Evolutionary conservation across 2,329 filamentous ascomycete species (phyloP), one percentile per base, ranked within the genome.

Genomic region (Microcyclospora tardicrescens): DNA sequence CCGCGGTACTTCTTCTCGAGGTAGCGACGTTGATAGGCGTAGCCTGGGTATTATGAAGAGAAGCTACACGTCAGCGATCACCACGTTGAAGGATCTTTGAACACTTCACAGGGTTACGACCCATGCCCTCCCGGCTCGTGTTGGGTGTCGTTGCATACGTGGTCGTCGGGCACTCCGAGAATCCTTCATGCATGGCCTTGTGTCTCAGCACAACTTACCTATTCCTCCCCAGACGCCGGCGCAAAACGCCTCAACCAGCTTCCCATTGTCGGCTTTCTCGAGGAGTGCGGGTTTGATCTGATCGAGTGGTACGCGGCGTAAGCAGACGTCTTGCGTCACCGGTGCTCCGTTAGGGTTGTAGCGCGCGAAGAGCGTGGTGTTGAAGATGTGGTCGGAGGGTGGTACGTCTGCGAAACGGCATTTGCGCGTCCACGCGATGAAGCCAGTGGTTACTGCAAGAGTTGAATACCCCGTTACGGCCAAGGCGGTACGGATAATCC

Each of bases 271-370:
- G 12, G 27, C 28, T 8, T 29, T 38, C 52, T 79, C 65, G 11
- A 83, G 61, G 38, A 84, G 62, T 45, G 79, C 72, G 0, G 79
- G 77, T 24, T 73, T 70, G 43, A 85, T 74, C 52, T 77, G 73
- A 34, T 62, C 63, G 35, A 85, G 54, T 0, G 79, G 75, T 0
- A 84, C 67, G 28, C 67, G 68, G 47, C 75, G 73, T 47, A 81
- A 63, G 49, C 73, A 78, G 10, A 80, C 60, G 53, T 85, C 81
- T 41, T 81, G 71, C 1, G 72, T 72, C 0, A 72, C 65, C 0
- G 77, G 72, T 56, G 83, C 81, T 27, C 65, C 61, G 32, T 71
- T 66, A 2, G 75, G 72, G 51, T 84, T 85, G 59, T 72, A 69
- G 42, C 67, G 68, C 35, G 64, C 61, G 62, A 71, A 81, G 39